A percentile compares a stretch with the other conserved stretches of the same genome.
These are phyloP conservation scores for Acanthamoeba rhysodes DNA, from an alignment of 208 protist species.

Conservation along the genomic window DNA sequence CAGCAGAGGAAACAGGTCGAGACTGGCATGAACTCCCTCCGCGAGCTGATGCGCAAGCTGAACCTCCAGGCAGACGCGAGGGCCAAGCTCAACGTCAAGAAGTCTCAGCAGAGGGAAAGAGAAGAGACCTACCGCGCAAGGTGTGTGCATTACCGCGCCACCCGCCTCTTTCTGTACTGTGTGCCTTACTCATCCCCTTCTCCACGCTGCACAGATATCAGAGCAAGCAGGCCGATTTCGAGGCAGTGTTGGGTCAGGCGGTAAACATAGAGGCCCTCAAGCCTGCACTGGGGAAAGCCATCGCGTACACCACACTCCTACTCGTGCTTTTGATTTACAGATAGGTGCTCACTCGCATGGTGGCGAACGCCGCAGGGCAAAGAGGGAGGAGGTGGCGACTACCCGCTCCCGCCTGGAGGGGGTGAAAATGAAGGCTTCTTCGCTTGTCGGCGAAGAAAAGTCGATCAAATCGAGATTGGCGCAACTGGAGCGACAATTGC, in stretches of 20 bases:
- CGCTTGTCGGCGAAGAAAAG: conserved; percentile 16
- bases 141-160: not conserved
- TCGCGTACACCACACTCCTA: not conserved
- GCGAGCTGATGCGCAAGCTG: not conserved
- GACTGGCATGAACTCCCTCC: not conserved
- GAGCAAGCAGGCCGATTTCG: not conserved
- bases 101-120: not conserved
- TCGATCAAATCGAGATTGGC: not conserved
- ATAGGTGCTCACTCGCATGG: not conserved
- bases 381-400: not conserved
- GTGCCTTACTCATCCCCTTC: not conserved
- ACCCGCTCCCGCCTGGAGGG: not conserved
- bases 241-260: not conserved
- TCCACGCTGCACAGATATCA: not conserved
- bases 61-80: conserved; percentile 15
- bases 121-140: conserved; percentile 33
- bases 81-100: conserved; percentile 72
- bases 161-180: not conserved
- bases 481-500: conserved; percentile 11
- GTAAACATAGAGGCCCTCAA: not conserved
- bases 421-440: conserved; percentile 9
- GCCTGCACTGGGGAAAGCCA: not conserved
- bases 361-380: not conserved
- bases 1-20: not conserved
- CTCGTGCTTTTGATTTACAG: no score